Conservation (phyloP, 2,329 filamentous ascomycete genomes). For the Diaporthe helianthi region DNA sequence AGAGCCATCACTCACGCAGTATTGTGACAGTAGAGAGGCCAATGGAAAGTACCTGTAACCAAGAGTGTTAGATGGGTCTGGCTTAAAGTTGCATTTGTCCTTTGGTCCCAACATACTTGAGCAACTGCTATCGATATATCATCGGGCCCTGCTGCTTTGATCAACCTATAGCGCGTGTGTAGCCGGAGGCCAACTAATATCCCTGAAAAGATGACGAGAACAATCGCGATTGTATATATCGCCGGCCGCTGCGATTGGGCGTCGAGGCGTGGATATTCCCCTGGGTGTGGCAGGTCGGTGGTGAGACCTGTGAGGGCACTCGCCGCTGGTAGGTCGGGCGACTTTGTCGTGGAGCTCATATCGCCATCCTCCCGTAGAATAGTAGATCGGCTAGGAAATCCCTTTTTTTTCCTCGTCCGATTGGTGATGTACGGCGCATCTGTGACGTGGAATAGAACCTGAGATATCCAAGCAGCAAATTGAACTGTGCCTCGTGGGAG, state of each 20-base stretch:
- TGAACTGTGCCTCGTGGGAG: neutral
- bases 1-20: slow-evolving; percentile 33
- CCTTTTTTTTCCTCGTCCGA: neutral
- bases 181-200: slow-evolving; percentile 40
- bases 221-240: slow-evolving; percentile 39
- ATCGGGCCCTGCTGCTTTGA: slow-evolving; percentile 39
- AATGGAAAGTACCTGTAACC: slow-evolving; percentile 35
- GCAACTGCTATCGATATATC: slow-evolving; percentile 41
- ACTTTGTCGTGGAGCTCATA: slow-evolving; percentile 24
- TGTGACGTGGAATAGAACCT: neutral
- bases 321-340: slow-evolving; percentile 19
- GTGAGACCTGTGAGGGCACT: slow-evolving; percentile 23
- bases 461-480: neutral
- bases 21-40: slow-evolving; percentile 39
- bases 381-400: neutral
- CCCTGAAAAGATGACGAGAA: slow-evolving; percentile 38
- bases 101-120: slow-evolving; percentile 30
- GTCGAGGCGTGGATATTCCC: slow-evolving; percentile 38
- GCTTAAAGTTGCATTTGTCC: neutral
- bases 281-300: slow-evolving; percentile 31
- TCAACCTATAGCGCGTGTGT: slow-evolving; percentile 41
- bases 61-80: neutral
- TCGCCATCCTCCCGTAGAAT: slow-evolving; percentile 8
- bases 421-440: neutral
- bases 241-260: slow-evolving; percentile 39